These are phyloP conservation scores for Neobulgaria alba DNA, from an alignment of 2,329 filamentous ascomycete genomes.

Conservation along the genomic window DNA sequence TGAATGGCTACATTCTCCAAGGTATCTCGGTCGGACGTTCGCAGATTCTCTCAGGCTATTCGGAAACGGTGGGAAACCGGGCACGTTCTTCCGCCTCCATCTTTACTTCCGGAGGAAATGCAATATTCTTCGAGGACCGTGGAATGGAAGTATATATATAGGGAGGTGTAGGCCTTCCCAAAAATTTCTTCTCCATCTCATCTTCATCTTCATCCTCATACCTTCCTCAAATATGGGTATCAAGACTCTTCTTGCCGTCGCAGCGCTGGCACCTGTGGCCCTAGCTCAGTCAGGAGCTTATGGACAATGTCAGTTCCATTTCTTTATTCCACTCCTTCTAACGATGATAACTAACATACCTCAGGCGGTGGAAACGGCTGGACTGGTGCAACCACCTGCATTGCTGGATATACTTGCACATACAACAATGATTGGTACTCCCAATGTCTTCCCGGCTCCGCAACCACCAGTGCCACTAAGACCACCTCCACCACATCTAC, in stretches of 20 bases:
- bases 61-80: conserved; percentile 18
- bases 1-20: conserved; percentile 1
- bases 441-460: conserved; percentile 23
- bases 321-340: background rate
- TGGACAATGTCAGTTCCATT: conserved; percentile 22
- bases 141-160: conserved; percentile 10
- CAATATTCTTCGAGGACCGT: background rate
- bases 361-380: conserved; percentile 24
- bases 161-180: background rate
- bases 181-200: background rate
- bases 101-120: background rate
- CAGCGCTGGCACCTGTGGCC: conserved; percentile 24
- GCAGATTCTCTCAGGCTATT: conserved; percentile 18
- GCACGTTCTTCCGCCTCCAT: conserved; percentile 14
- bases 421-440: conserved; percentile 22
- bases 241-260: conserved; percentile 23
- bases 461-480: conserved; percentile 6
- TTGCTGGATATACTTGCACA: conserved; percentile 23
- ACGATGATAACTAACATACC: background rate
- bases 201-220: conserved; percentile 3
- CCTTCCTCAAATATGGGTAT: conserved; percentile 20
- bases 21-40: conserved; percentile 4
- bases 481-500: conserved; percentile 9
- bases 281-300: conserved; percentile 21
- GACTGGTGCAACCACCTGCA: conserved; percentile 22